Evolutionary conservation across 257 asterid genomes (phyloP).

Genomic region (Cynanchum wilfordii): DNA sequence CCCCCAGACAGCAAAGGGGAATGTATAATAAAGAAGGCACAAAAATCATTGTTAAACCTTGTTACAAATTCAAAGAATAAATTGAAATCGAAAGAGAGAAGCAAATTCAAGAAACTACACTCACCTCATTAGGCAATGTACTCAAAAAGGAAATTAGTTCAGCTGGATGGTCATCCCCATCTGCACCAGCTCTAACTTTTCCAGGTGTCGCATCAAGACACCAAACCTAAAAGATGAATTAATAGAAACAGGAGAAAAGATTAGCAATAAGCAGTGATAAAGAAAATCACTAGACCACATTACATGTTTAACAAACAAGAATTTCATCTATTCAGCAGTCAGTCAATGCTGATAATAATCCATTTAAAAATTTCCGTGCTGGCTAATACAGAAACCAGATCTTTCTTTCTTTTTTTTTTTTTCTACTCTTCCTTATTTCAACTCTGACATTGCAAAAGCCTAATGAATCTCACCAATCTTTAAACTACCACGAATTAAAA

Average conservation of each 20-base stretch:
- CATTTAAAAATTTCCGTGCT: background rate
- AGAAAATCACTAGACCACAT: background rate
- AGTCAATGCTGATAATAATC: background rate
- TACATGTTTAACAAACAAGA: background rate
- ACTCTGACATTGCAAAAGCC: background rate
- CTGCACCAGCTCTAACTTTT: conserved; percentile 89
- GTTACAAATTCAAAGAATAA: background rate
- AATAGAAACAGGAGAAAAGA: conserved; percentile 1
- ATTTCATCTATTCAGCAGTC: background rate
- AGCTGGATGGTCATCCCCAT: conserved; percentile 97
- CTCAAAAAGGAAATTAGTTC: conserved; percentile 76
- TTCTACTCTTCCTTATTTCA: background rate
- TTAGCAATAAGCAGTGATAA: background rate
- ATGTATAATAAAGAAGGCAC: background rate
- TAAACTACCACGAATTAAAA: background rate
- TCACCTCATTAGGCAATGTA: conserved; percentile 66
- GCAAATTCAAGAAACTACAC: conserved; percentile 14
- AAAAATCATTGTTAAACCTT: background rate
- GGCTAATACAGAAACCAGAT: background rate
- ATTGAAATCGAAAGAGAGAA: background rate
- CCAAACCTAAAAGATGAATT: conserved; percentile 67
- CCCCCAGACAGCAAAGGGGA: background rate
- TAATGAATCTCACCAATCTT: conserved; percentile 5
- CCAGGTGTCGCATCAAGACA: conserved; percentile 96
- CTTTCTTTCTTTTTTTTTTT: no score